These are phyloP conservation scores for Boechera stricta DNA, from an alignment of 345 rosid species.

Conservation along the genomic window DNA sequence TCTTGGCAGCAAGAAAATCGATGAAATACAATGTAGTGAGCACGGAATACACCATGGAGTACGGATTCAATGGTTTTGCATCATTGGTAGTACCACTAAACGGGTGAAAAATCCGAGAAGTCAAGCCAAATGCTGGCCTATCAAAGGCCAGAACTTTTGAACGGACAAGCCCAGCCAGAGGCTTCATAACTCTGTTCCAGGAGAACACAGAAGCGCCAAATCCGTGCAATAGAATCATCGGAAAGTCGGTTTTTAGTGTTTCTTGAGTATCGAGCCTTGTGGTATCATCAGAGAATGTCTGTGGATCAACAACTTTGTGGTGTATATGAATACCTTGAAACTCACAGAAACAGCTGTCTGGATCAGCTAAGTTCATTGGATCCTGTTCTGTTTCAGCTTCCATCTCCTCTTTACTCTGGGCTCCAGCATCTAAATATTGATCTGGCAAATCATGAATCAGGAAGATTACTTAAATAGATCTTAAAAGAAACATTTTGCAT, in stretches of 20 bases:
- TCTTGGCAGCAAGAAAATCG: slow-evolving; percentile 68
- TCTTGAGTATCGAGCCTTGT: slow-evolving; percentile 23
- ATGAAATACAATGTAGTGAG: slow-evolving; percentile 77
- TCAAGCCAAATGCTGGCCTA: slow-evolving; percentile 91
- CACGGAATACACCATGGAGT: slow-evolving; percentile 83
- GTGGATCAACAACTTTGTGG: slow-evolving; percentile 66
- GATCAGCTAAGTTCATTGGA: slow-evolving; percentile 73
- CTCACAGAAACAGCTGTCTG: slow-evolving; percentile 90
- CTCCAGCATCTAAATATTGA: slow-evolving; percentile 50
- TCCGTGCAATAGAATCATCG: slow-evolving; percentile 83
- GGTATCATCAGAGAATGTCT: slow-evolving; percentile 33
- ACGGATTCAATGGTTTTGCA: slow-evolving; percentile 65
- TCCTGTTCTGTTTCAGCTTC: slow-evolving; percentile 76
- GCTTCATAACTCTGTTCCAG: slow-evolving; percentile 80
- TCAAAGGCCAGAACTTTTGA: slow-evolving; percentile 89
- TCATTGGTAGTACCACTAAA: slow-evolving; percentile 39
- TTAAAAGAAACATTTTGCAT: not conserved
- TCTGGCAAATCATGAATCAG: slow-evolving; percentile 42
- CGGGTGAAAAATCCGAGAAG: slow-evolving; percentile 61
- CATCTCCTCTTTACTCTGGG: slow-evolving; percentile 48
- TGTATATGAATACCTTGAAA: slow-evolving; percentile 79
- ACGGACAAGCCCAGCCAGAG: slow-evolving; percentile 58
- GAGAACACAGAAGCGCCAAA: slow-evolving; percentile 96
- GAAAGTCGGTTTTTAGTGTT: slow-evolving; percentile 48
- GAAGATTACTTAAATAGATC: not conserved